These are phyloP conservation scores for Xylaria sp. DNA, from an alignment of 2,329 filamentous ascomycete genomes.

Conservation along the genomic window DNA sequence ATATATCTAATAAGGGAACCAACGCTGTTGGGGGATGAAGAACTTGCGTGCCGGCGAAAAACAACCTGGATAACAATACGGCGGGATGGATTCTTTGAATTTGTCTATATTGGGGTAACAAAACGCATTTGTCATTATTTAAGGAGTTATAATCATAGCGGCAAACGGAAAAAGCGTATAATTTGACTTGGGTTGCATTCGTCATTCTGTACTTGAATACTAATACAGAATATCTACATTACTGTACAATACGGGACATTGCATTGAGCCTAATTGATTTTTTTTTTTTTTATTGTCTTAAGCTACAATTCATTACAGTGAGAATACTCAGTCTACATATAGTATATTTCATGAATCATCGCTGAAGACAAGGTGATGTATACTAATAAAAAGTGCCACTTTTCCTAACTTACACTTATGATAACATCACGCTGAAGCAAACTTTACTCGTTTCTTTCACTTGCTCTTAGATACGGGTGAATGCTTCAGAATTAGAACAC, in stretches of 20 bases:
- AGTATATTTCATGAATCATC: neutral
- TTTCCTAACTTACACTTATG: no score
- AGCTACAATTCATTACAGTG: neutral
- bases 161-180: constrained; percentile 3
- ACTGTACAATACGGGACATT: constrained; percentile 15
- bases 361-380: neutral
- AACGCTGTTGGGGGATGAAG: neutral
- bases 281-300: neutral
- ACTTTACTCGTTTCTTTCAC: neutral
- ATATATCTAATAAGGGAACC: no score
- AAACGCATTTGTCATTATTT: constrained; percentile 5
- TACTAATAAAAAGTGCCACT: no score
- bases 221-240: neutral
- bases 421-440: neutral
- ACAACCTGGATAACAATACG: neutral
- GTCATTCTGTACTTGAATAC: neutral
- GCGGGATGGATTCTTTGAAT: neutral
- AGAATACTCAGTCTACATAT: neutral
- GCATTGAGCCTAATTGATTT: neutral
- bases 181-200: constrained; percentile 12
- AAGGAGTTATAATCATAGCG: constrained; percentile 1
- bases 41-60: no score
- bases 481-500: neutral
- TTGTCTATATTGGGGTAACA: constrained; percentile 4
- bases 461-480: neutral